Base-by-base conservation (phyloP, 1,139 yeast genomes). In the Scheffersomyces stambukii region DNA sequence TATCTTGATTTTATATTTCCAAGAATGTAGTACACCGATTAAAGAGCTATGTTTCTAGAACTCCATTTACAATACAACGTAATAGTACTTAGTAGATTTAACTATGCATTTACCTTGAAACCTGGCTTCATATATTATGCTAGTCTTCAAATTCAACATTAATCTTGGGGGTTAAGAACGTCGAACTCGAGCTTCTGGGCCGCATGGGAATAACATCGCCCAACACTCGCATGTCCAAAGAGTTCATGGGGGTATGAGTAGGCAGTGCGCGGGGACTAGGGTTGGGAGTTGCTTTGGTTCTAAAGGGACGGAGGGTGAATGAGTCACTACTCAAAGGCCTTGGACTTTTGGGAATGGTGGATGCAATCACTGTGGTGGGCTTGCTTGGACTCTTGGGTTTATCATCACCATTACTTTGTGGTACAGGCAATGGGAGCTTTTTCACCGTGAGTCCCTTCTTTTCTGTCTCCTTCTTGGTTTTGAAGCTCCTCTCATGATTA, bases 191-290 rank as follows among this genome's bases (percentile, higher is more conserved):
- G 30, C 58, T 45, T 24, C 34, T 26, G 4, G 30, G 17, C 21
- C 34, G 29, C 5, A 15, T 26, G 14, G 26, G 22, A 19, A 13
- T 15, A 12, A 8, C 23, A 6, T 15, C 22, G 9, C 29, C 46
- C 28, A 8, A 40, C 38, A 23, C 48, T 24, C 12, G 35, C 7
- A 23, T 9, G 8, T 10, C 15, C n/a, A n/a, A n/a, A n/a, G n/a
- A n/a, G 12, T 26, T 23, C 10, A 16, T 19, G 4, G 27, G 30
- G 1, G 31, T 40, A 30, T 52, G 58, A 18, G 50, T 46, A 2
- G 73, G 72, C 1, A 71, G 64, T 2, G 50, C 42, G 15, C 49
- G 44, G 1, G 72, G 74, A 1, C 70, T 60, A 1, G 71, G 68
- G 14, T 50, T 45, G 7, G 73, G 72, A 1, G 71, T 64, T 1